Evolutionary conservation across 192 early-diverging fungal genomes (phyloP).

Genomic region (Jimgerdemannia lactiflua): DNA sequence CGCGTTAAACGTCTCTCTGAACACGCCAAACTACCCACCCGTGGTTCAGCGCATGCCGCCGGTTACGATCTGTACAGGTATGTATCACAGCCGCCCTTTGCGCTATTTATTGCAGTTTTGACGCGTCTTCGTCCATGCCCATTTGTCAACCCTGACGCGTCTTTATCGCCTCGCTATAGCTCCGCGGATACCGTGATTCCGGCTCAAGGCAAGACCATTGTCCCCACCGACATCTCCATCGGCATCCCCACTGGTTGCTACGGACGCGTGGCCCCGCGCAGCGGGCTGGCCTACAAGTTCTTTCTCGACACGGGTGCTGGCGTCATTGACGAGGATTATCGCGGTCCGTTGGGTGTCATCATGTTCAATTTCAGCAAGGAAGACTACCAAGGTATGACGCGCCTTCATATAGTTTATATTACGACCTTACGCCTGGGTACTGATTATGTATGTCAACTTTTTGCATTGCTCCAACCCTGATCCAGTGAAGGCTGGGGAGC

Average conservation of each 20-base stretch:
- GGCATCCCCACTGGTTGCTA: conserved; percentile 86
- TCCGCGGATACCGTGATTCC: conserved; percentile 64
- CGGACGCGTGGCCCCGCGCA: conserved; percentile 93
- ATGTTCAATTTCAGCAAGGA: conserved; percentile 86
- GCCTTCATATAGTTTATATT: neutral
- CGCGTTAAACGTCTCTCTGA: conserved; percentile 67
- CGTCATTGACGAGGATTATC: conserved; percentile 91
- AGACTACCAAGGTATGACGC: conserved; percentile 40
- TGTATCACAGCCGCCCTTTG: neutral
- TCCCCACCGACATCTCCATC: conserved; percentile 86
- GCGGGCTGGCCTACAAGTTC: conserved; percentile 87
- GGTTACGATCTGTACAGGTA: conserved; percentile 92
- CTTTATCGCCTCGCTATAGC: conserved; percentile 23
- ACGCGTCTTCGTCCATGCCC: conserved; percentile 5
- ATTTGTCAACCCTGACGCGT: conserved; percentile 1
- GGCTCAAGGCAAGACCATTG: conserved; percentile 72
- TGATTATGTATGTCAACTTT: neutral
- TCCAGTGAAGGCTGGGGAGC: conserved; percentile 82
- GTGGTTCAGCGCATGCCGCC: conserved; percentile 80
- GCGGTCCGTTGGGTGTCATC: conserved; percentile 81
- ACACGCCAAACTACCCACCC: conserved; percentile 75
- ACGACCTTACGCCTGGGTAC: neutral
- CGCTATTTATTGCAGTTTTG: neutral
- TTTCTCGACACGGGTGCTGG: conserved; percentile 89
- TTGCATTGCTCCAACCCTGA: too few relatives aligned